Conservation (phyloP, 1,139 yeast genomes). For the Hyphopichia fennica region DNA sequence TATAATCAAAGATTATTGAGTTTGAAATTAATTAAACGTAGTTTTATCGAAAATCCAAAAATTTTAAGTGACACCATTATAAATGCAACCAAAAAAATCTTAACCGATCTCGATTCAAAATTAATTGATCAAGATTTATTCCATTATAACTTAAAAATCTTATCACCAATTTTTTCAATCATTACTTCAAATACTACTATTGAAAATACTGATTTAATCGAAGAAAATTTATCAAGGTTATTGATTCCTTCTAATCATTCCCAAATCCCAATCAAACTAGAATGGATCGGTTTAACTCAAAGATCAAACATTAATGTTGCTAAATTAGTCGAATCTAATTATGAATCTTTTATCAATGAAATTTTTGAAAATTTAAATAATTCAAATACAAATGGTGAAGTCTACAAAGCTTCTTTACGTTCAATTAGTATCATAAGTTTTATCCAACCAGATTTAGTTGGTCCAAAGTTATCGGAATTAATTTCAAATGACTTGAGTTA, state of each 20-base stretch:
- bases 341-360: conserved; percentile 35
- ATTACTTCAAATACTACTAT: conserved; percentile 33
- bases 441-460: conserved; percentile 61
- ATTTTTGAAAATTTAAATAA: conserved; percentile 1
- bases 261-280: conserved; percentile 43
- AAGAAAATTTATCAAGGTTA: conserved; percentile 36
- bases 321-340: conserved; percentile 42
- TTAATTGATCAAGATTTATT: conserved; percentile 15
- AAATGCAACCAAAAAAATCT: conserved; percentile 13
- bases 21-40: conserved; percentile 21
- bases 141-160: conserved; percentile 19
- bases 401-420: conserved; percentile 49
- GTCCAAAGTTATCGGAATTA: conserved; percentile 48
- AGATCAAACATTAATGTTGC: conserved; percentile 68
- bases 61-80: conserved; percentile 15
- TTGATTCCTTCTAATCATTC: conserved; percentile 59
- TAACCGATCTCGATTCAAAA: conserved; percentile 18
- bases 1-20: conserved; percentile 34
- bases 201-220: conserved; percentile 22
- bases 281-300: conserved; percentile 82
- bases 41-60: conserved; percentile 20
- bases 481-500: conserved; percentile 46
- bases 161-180: conserved; percentile 45
- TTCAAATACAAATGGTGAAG: conserved; percentile 3
- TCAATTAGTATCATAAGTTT: conserved; percentile 70